A percentile compares a stretch with the other conserved stretches of the same genome.
These are phyloP conservation scores for Colletotrichum sp. DNA, from an alignment of 2,329 filamentous ascomycete species.

Conservation along the genomic window DNA sequence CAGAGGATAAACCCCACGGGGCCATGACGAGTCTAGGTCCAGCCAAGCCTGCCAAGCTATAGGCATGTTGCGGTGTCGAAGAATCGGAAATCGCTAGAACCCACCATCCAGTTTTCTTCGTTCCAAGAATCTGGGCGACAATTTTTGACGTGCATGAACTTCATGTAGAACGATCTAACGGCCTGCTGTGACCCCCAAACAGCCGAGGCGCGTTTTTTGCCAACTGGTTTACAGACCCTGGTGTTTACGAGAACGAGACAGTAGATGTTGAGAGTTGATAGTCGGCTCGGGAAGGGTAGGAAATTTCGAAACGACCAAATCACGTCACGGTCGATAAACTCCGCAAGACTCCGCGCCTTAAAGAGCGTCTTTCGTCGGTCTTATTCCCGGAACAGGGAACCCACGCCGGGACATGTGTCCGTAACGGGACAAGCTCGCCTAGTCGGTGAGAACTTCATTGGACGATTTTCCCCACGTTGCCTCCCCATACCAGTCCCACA, in stretches of 20 bases:
- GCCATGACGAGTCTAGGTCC: not conserved
- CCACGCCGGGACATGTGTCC: not conserved
- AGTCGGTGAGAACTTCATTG: not conserved
- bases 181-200: not conserved
- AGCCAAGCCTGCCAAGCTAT: conserved; percentile 9
- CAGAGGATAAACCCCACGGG: not conserved
- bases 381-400: not conserved
- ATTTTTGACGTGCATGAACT: not conserved
- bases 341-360: conserved; percentile 16
- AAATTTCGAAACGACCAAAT: conserved; percentile 4
- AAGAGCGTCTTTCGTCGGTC: not conserved
- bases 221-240: not conserved
- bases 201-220: not conserved
- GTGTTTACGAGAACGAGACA: not conserved
- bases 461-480: conserved; percentile 1
- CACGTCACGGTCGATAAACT: conserved; percentile 15
- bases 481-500: not conserved
- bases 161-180: not conserved
- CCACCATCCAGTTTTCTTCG: not conserved
- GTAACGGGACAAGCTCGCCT: not conserved
- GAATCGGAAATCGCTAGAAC: not conserved
- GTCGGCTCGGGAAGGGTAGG: not conserved
- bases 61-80: not conserved
- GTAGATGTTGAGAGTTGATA: not conserved
- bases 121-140: not conserved